Evolutionary conservation across 306 rosid genomes (phyloP).

Genomic region (Rosa rugosa): DNA sequence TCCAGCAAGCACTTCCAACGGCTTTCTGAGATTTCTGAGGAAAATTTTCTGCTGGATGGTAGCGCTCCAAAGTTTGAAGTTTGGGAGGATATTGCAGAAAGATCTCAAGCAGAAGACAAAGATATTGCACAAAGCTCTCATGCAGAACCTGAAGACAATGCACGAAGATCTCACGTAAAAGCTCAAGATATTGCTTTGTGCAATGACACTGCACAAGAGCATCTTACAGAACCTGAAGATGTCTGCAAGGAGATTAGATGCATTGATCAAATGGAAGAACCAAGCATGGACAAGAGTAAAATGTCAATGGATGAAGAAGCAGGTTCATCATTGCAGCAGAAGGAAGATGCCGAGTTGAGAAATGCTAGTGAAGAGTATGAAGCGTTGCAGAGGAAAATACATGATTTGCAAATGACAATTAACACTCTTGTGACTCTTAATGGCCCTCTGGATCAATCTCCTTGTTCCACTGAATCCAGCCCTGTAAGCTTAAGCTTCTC

Average conservation of each 20-base stretch:
- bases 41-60: constrained; percentile 48
- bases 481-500: constrained; percentile 26
- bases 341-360: constrained; percentile 29
- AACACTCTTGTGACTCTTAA: constrained; percentile 38
- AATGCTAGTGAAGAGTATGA: constrained; percentile 28
- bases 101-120: constrained; percentile 30
- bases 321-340: constrained; percentile 26
- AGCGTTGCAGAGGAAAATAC: constrained; percentile 36
- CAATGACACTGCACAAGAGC: background rate
- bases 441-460: constrained; percentile 42
- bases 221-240: background rate
- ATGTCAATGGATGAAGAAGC: constrained; percentile 1
- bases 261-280: constrained; percentile 42
- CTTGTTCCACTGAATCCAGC: constrained; percentile 27
- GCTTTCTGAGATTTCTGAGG: constrained; percentile 44
- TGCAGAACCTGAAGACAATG: constrained; percentile 22
- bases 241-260: constrained; percentile 55
- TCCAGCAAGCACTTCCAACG: constrained; percentile 34
- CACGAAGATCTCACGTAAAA: constrained; percentile 4
- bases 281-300: constrained; percentile 25
- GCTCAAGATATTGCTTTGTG: background rate
- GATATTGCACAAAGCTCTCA: background rate
- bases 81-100: constrained; percentile 55
- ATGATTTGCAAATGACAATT: constrained; percentile 44
- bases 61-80: constrained; percentile 43